Evolutionary conservation across 2,329 filamentous ascomycete species (phyloP).

Genomic region (Ceratocystis destructans): DNA sequence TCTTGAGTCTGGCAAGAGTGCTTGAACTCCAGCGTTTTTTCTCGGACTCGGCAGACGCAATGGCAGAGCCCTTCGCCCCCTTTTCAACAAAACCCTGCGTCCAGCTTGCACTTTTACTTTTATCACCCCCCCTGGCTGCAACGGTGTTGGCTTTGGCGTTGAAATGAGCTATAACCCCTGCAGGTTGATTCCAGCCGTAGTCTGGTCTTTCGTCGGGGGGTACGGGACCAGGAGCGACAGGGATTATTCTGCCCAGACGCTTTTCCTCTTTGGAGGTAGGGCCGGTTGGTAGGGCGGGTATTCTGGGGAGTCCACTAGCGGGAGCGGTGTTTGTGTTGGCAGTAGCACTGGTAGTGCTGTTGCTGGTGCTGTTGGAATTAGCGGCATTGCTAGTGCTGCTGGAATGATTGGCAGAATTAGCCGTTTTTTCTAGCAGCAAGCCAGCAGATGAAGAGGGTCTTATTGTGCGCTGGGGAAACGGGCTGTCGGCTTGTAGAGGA

Average conservation of each 20-base stretch:
- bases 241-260: slow-evolving; percentile 13
- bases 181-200: slow-evolving; percentile 17
- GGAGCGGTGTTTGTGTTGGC: neutral
- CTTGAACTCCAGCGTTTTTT: slow-evolving; percentile 18
- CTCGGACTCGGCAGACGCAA: neutral
- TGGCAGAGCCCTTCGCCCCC: neutral
- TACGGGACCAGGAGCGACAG: slow-evolving; percentile 12
- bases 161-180: slow-evolving; percentile 1
- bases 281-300: slow-evolving; percentile 2
- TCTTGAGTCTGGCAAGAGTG: slow-evolving; percentile 10
- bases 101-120: slow-evolving; percentile 10
- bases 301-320: neutral
- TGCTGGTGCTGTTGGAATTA: neutral
- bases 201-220: slow-evolving; percentile 16
- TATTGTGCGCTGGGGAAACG: neutral
- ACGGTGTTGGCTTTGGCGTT: slow-evolving; percentile 1
- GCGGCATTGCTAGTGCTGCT: neutral
- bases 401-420: neutral
- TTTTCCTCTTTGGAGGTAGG: slow-evolving; percentile 7
- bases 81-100: slow-evolving; percentile 9
- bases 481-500: slow-evolving; percentile 8
- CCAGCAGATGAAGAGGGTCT: slow-evolving; percentile 8
- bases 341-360: neutral
- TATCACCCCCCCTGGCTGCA: neutral
- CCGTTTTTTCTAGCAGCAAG: neutral